These are phyloP conservation scores for Lavandula angustifolia DNA, from an alignment of 257 asterid genomes.

Conservation along the genomic window DNA sequence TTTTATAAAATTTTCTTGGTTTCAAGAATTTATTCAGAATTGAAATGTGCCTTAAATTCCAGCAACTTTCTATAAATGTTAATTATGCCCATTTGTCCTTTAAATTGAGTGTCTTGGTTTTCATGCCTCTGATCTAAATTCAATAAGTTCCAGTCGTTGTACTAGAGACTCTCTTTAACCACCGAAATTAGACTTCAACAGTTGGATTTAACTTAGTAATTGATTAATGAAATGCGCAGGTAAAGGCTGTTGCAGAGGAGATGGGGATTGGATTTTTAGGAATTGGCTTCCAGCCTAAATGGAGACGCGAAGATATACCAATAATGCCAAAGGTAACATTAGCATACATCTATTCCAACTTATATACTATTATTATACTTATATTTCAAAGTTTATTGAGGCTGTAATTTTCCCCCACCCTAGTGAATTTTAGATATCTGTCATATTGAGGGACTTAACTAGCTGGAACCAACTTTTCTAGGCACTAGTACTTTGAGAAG, in stretches of 20 bases:
- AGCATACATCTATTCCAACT: neutral
- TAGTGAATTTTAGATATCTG: neutral
- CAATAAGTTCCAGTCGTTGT: neutral
- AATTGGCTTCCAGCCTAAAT: conserved; percentile 92
- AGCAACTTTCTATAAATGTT: conserved; percentile 21
- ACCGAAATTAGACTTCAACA: conserved; percentile 24
- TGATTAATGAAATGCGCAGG: conserved; percentile 46
- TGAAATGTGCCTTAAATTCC: neutral
- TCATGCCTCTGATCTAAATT: neutral
- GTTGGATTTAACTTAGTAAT: conserved; percentile 24
- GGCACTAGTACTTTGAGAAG: neutral
- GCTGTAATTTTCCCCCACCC: conserved; percentile 3
- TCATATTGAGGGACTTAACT: conserved; percentile 10
- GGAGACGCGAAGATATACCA: conserved; percentile 90
- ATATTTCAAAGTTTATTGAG: conserved; percentile 16
- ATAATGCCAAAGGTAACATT: conserved; percentile 92
- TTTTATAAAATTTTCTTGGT: neutral
- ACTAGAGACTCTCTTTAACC: conserved; percentile 22
- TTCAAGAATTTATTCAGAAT: conserved; percentile 19
- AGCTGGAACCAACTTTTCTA: conserved; percentile 8
- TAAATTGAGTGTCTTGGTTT: neutral
- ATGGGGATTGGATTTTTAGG: conserved; percentile 96
- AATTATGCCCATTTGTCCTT: conserved; percentile 13
- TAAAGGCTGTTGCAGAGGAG: conserved; percentile 97
- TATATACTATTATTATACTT: conserved; percentile 11